Evolutionary conservation across 2,329 filamentous ascomycete species (phyloP), one percentile per base, ranked within the genome.

Genomic region (Cladorrhinum sp.): DNA sequence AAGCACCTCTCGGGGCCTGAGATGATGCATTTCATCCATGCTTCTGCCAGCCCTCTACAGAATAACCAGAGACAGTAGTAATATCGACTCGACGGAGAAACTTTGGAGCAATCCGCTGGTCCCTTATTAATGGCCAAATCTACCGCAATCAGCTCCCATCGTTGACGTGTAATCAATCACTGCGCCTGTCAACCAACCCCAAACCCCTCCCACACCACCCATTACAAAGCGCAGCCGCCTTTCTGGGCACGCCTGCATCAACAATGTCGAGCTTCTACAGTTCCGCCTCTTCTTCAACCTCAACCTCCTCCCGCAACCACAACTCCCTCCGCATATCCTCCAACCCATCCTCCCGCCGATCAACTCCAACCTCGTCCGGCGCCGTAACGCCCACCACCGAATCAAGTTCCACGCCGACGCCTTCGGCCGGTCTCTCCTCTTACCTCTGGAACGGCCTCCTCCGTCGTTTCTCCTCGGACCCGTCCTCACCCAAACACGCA

Each of bases 391-490:
- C 73, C 9, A 65, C 70, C 21, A 54, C 55, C 42, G 28, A 56
- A n/a, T 28, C 26, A 28, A 4, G 4, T 9, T 28, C 26, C 30
- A 62, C 66, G 26, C 52, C 65, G 52, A 69, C 70, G 14, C 63
- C 67, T 4, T 72, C 73, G 8, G 61, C 69, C 53, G 65, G 74
- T 24, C 62, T 73, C 18, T 69, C 65, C 20, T 73, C 73, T 64
- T 79, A 46, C 5, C 39, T 82, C 73, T 81, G 79, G 69, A 85
- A 85, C 33, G 87, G 87, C 18, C 78, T 92, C 56, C 84, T 91
- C 64, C 84, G 89, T 36, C 86, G 88, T 62, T 84, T 91, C 68
- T 86, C 83, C 24, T 76, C 80, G 10, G 81, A 84, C 59, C 73
- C 73, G 20, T 60, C 66, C 20, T 62, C 67, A 14, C 58, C 65